Evolutionary conservation across 345 rosid species (phyloP).

Genomic region (Geranium brycei): DNA sequence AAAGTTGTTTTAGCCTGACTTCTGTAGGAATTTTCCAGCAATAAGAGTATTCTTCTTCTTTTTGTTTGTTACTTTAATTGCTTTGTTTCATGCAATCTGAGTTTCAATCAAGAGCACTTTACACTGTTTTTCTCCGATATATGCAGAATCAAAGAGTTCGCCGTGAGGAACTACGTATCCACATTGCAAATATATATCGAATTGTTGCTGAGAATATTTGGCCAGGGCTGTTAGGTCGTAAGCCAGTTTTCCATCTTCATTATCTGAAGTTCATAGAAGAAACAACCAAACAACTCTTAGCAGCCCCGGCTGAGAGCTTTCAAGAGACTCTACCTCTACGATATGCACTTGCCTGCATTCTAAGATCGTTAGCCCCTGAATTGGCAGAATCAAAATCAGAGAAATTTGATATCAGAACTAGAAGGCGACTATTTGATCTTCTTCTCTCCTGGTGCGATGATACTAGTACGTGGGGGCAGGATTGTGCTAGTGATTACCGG

Average conservation of each 20-base stretch:
- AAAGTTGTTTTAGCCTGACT: no score
- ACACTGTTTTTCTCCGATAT: background rate
- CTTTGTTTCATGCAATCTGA: background rate
- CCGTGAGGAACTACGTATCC: slow-evolving; percentile 82
- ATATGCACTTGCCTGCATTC: slow-evolving; percentile 78
- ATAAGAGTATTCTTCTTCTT: no score
- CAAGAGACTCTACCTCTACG: slow-evolving; percentile 88
- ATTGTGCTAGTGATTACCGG: slow-evolving; percentile 69
- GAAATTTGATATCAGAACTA: slow-evolving; percentile 72
- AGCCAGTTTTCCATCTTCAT: slow-evolving; percentile 77
- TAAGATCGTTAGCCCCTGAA: slow-evolving; percentile 88
- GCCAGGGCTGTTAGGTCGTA: slow-evolving; percentile 87
- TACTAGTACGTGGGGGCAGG: slow-evolving; percentile 72
- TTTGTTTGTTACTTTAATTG: background rate
- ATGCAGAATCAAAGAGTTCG: slow-evolving; percentile 82
- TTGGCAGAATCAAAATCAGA: slow-evolving; percentile 86
- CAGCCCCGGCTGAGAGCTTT: slow-evolving; percentile 60
- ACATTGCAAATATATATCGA: slow-evolving; percentile 81
- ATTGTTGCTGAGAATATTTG: slow-evolving; percentile 87
- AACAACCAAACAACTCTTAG: slow-evolving; percentile 46
- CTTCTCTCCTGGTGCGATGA: slow-evolving; percentile 93
- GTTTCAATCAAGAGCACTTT: background rate
- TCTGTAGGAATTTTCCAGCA: no score
- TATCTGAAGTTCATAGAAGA: slow-evolving; percentile 90
- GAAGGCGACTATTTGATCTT: slow-evolving; percentile 80